Base-by-base conservation (phyloP, 2,329 filamentous ascomycete species). In the Fusarium sp. region DNA sequence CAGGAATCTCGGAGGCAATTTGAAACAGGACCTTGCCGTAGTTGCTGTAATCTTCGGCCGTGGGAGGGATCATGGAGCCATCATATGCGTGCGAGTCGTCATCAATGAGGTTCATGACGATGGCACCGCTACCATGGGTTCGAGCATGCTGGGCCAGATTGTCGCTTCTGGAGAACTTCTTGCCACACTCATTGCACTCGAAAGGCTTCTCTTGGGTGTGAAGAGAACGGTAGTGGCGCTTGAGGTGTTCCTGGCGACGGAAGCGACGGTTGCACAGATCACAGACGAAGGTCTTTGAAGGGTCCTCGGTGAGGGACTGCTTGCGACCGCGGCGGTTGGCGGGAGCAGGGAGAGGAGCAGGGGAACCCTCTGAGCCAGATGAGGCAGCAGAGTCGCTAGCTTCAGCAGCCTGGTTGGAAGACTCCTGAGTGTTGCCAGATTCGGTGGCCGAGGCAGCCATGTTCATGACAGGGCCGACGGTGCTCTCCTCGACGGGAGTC, bases 161-260 rank as follows among this genome's bases (percentile, higher is more conserved):
- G 85, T 99, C 96, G 78, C 94, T 97, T 79, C 96, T 93, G 26
- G 96, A 98, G 86, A 98, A 99, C 88, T 97, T 98, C 92, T 99
- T 99, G 79, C 96, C 96, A 80, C 96, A 99, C 86, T 99, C 96
- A 75, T 91, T 90, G 88, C 96, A 99, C 86, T 97, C 94, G 80
- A 98, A 99, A 10, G 96, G 96, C 91, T 98, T 99, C 82, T 98
- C 96, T 81, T 97, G 93, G 3, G 96, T 99, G 88, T 99, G 96
- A 54, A 99, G 94, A 66, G 96, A 98, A 78, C 96, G 92, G 88
- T 98, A 98, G 87, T 99, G 96, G 73, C 96, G 94, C 91, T 99
- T 99, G 69, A 99, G 90, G 81, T 99, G 96, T 84, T 99, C 96
- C 85, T 99, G 96, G 72, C 96, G 94, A 72, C 96, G 93, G 92